Base-by-base conservation (phyloP, 192 early-diverging fungal species). In the Backusella circina region DNA sequence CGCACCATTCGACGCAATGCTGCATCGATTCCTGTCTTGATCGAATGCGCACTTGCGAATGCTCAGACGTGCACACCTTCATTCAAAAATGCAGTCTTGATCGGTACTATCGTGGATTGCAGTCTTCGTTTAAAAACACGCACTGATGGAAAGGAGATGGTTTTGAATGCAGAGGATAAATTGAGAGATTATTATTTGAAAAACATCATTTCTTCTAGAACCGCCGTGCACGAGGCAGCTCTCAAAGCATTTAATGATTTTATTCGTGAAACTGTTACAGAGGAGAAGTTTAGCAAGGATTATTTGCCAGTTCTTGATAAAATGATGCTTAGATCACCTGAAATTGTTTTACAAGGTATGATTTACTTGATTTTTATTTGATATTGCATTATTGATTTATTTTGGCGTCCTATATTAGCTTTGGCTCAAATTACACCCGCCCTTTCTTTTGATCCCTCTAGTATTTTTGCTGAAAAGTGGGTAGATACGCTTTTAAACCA, bases 241-340 rank as follows among this genome's bases (percentile, higher is more conserved):
- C 72, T 86, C 76, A 77, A 80, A 31, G 78, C 88, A 18, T 85
- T 94, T 38, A 77, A 87, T 30, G 85, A 87, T 39, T 94, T 93
- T 75, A 79, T 95, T 47, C 82, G 84, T 16, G 51, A 50, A 15
- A 87, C 79, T 50, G 81, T 95, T 12, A 83, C 85, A 3, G 80
- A 85, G 31, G 81, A 77, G 4, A 76, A 84, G 39, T 92, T 94
- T 54, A 83, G 85, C 28, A 39, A 65, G 5, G 84, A 90, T 65
- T 88, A 95, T 65, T 71, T 88, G 16, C 83, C 91, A 26, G 83
- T 87, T 39, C 84, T 93, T n/a, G 88, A 93, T 44, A 89, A 91
- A 51, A 87, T 95, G 80, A 85, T 95, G 70, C 82, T 97, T 64
- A 90, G 96, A 51, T 93, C 96, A 12, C 96, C 96, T 16, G 96